Evolutionary conservation across 1,284 basidiomycete genomes (phyloP).

Genomic region (Naganishia sp.): DNA sequence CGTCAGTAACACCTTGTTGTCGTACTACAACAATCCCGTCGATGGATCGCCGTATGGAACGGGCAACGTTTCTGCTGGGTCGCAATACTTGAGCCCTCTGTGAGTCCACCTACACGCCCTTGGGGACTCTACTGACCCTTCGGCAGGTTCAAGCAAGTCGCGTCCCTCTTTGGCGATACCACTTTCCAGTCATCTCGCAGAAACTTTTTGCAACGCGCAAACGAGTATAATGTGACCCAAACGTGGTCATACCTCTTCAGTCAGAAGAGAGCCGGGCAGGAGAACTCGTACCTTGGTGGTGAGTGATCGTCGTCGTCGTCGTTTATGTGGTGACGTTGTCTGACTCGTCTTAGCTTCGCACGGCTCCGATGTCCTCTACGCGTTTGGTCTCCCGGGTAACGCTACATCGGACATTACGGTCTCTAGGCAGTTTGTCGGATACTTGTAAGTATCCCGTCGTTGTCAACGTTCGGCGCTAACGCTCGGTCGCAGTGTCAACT

Average conservation of each 20-base stretch:
- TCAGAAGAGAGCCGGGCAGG: slow-evolving; percentile 32
- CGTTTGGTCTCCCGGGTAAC: slow-evolving; percentile 37
- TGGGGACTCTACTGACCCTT: neutral
- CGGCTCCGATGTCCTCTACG: slow-evolving; percentile 39
- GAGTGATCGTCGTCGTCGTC: slow-evolving; percentile 23
- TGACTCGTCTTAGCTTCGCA: slow-evolving; percentile 37
- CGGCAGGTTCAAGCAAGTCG: slow-evolving; percentile 39
- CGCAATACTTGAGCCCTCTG: slow-evolving; percentile 24
- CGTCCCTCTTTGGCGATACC: slow-evolving; percentile 43
- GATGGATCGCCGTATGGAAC: slow-evolving; percentile 48
- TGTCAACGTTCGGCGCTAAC: neutral
- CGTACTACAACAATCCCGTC: slow-evolving; percentile 42
- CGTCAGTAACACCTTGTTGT: slow-evolving; percentile 35
- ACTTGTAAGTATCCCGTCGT: slow-evolving; percentile 41
- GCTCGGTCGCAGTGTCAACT: slow-evolving; percentile 40
- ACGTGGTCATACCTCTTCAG: slow-evolving; percentile 47
- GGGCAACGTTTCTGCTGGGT: slow-evolving; percentile 47
- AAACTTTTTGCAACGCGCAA: slow-evolving; percentile 41
- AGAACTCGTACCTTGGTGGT: slow-evolving; percentile 36
- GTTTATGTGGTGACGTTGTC: neutral
- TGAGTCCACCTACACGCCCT: neutral
- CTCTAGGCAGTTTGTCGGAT: slow-evolving; percentile 40
- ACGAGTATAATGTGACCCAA: slow-evolving; percentile 36
- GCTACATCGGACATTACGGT: slow-evolving; percentile 38
- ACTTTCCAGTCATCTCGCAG: slow-evolving; percentile 43